phyloP scores from a whole-genome alignment of 73 alveolate species.

The Tetrahymena elliotti region DNA sequence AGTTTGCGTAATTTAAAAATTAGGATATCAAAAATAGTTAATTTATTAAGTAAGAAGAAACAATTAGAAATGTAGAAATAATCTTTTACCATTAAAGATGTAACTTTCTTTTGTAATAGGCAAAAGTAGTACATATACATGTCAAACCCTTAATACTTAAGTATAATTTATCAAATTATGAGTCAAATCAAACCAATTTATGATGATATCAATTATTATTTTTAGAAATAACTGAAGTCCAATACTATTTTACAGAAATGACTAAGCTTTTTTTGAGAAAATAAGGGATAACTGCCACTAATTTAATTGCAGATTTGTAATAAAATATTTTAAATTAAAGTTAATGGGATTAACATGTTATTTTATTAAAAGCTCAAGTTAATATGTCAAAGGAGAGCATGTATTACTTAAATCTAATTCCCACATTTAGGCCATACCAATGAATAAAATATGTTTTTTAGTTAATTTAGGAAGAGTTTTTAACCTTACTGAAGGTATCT shows the following conservation, averaged over 20 bases:
- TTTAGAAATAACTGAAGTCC: neutral
- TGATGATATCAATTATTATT: neutral
- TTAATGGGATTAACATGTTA: neutral
- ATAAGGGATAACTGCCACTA: neutral
- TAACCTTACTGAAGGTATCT: neutral
- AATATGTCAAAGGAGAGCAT: neutral
- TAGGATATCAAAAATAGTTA: neutral
- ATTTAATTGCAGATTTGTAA: neutral
- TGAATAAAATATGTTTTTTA: neutral
- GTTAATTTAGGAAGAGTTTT: neutral
- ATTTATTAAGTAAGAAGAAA: neutral
- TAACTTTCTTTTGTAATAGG: neutral
- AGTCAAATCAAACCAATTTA: neutral
- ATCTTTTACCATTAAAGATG: neutral
- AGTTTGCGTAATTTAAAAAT: neutral
- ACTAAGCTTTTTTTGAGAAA: neutral
- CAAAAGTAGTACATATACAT: neutral
- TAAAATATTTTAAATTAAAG: neutral
- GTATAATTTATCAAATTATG: neutral
- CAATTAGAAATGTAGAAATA: neutral
- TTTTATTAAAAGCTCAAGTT: neutral
- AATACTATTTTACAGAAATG: neutral
- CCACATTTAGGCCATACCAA: neutral
- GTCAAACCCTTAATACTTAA: neutral
- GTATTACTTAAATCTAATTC: neutral